These are phyloP conservation scores for Puccinia hordei DNA, from an alignment of 1,284 basidiomycete species.

Conservation along the genomic window DNA sequence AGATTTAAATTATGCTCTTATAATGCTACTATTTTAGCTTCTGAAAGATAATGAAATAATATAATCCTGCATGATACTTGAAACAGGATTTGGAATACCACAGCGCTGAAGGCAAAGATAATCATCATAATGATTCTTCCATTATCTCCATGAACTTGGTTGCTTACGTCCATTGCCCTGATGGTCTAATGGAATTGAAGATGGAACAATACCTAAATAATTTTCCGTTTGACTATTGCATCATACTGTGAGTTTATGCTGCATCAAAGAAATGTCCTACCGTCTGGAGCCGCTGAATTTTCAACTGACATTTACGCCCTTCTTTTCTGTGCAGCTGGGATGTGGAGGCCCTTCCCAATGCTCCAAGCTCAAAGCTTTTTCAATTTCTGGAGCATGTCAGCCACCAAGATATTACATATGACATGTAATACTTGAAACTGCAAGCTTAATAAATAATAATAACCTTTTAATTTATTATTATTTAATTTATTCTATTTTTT, in stretches of 20 bases:
- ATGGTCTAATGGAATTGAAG: constrained; percentile 82
- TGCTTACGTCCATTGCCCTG: constrained; percentile 75
- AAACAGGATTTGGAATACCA: no score
- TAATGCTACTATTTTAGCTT: no score
- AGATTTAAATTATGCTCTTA: no score
- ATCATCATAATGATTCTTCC: constrained; percentile 40
- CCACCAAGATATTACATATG: no score
- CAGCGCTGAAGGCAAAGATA: constrained; percentile 3
- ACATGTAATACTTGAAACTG: no score
- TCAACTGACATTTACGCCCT: neutral
- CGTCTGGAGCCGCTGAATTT: neutral
- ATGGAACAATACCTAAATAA: constrained; percentile 88
- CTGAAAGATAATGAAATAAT: no score
- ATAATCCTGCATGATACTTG: no score
- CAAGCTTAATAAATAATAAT: no score
- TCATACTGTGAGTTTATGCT: constrained; percentile 69
- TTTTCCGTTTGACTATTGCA: constrained; percentile 98
- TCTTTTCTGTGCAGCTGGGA: constrained; percentile 59
- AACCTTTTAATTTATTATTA: no score
- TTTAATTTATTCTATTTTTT: no score
- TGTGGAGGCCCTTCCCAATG: constrained; percentile 88
- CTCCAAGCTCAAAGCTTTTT: constrained; percentile 83
- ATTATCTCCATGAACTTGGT: constrained; percentile 93
- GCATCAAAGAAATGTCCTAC: neutral
- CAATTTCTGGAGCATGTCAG: constrained; percentile 74